phyloP scores from a whole-genome alignment of 2,329 filamentous ascomycete genomes.

The Neocucurbitaria cava region DNA sequence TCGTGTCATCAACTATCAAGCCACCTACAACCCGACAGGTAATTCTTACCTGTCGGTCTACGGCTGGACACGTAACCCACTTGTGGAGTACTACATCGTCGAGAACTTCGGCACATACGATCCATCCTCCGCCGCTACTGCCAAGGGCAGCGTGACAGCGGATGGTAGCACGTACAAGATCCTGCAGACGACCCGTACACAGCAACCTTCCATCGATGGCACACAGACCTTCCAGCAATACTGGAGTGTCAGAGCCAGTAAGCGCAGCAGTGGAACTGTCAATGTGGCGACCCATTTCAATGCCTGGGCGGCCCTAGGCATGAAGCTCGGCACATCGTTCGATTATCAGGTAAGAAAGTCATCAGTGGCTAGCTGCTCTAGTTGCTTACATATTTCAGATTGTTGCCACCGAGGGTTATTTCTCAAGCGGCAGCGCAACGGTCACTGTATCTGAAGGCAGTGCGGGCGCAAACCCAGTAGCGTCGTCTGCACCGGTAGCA shows the following conservation, averaged over 20 bases:
- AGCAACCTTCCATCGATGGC: slow-evolving; percentile 61
- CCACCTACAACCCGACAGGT: slow-evolving; percentile 21
- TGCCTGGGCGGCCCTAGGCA: slow-evolving; percentile 31
- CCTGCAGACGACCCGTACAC: slow-evolving; percentile 55
- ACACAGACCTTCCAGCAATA: slow-evolving; percentile 62
- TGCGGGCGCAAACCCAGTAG: neutral
- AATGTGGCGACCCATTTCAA: slow-evolving; percentile 38
- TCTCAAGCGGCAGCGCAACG: slow-evolving; percentile 49
- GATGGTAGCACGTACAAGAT: slow-evolving; percentile 63
- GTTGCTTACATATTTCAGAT: slow-evolving; percentile 37
- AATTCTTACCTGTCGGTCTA: slow-evolving; percentile 54
- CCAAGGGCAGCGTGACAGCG: slow-evolving; percentile 57
- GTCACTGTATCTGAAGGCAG: neutral
- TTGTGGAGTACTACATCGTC: slow-evolving; percentile 65
- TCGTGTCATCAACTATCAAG: slow-evolving; percentile 24
- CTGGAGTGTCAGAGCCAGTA: slow-evolving; percentile 58
- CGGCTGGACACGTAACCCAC: slow-evolving; percentile 61
- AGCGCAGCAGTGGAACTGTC: slow-evolving; percentile 55
- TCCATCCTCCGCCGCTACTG: slow-evolving; percentile 52
- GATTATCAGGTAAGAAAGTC: slow-evolving; percentile 7
- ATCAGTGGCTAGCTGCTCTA: neutral
- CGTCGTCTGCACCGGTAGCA: neutral
- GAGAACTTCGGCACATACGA: slow-evolving; percentile 58
- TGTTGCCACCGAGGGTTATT: slow-evolving; percentile 61
- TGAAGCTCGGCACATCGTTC: slow-evolving; percentile 22